Evolutionary conservation across 805 yeast species (phyloP).

Genomic region (Hanseniaspora mollemarum): DNA sequence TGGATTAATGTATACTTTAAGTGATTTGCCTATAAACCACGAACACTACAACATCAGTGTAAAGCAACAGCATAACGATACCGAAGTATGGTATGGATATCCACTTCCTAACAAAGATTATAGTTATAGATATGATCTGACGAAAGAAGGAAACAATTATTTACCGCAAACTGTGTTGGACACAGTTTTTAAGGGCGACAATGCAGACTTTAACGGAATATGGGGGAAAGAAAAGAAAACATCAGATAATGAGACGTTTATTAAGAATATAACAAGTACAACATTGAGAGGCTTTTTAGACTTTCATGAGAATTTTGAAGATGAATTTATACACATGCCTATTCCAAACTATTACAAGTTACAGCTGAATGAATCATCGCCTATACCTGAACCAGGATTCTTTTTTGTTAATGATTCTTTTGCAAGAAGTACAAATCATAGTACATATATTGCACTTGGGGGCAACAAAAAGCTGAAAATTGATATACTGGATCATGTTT

Average conservation of each 20-base stretch:
- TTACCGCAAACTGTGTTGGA: conserved; percentile 4
- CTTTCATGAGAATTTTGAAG: neutral
- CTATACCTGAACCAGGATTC: neutral
- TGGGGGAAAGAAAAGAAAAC: neutral
- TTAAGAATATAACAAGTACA: conserved; percentile 1
- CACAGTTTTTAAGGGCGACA: neutral
- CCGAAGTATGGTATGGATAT: conserved; percentile 9
- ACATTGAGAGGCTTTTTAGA: conserved; percentile 10
- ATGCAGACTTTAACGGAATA: neutral
- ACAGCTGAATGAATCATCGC: neutral
- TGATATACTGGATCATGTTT: neutral
- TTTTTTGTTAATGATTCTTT: conserved; percentile 6
- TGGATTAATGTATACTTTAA: conserved; percentile 8
- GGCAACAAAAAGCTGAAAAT: neutral
- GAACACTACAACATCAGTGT: neutral
- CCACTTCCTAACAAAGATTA: conserved; percentile 8
- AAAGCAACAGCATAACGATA: neutral
- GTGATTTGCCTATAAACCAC: neutral
- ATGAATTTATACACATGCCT: conserved; percentile 4
- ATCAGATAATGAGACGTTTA: neutral
- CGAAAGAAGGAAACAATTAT: neutral
- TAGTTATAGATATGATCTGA: conserved; percentile 4
- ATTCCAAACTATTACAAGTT: neutral
- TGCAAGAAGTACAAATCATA: neutral
- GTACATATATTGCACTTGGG: neutral